Base-by-base conservation (phyloP, 768 basidiomycete genomes). In the Lentinula lateritia region DNA sequence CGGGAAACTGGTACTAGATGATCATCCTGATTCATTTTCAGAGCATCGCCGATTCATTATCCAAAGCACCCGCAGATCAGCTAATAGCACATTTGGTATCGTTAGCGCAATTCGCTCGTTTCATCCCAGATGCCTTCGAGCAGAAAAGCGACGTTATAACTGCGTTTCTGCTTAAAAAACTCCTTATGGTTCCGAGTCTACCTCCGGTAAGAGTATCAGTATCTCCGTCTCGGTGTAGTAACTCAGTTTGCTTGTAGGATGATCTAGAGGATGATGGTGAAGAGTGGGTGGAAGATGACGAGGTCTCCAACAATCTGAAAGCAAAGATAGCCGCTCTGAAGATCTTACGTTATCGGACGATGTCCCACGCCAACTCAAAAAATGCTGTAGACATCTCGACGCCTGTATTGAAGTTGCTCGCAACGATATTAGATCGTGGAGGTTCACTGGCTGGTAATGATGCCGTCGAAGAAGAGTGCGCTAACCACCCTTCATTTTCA, bases 271-370 rank as follows among this genome's bases (percentile, higher is more conserved):
- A 69, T 5, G 83, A 83, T 0, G 76, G 73, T 13, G 82, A 84
- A 43, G 91, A 95, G 65, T 98, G 95, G 95, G 75, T 83, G 9
- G 83, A 87, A 36, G 88, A 94, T 38, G 78, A 78, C 0, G 79
- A 86, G 3, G 70, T 96, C 20, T 69, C 83, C 0, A 74, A 79
- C 1, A 76, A 79, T 3, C 80, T 93, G 0, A 77, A 76, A 48
- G 90, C 92, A 0, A 93, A 92, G 69, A 69, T 97, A 3, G 73
- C 88, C 7, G 82, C 86, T 1, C 70, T 98, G 23, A 95, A 97
- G 72, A 81, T 95, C 5, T 88, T 87, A 69, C 82, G 92, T 28
- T 87, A 94, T 71, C 86, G 94, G 16, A 86, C 87, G 68, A 76
- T 96, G 12, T 83, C 89, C 0, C 88, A 89, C 66, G 84, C 84